Base-by-base conservation (phyloP, 441 rosid species). In the Manihot esculenta region DNA sequence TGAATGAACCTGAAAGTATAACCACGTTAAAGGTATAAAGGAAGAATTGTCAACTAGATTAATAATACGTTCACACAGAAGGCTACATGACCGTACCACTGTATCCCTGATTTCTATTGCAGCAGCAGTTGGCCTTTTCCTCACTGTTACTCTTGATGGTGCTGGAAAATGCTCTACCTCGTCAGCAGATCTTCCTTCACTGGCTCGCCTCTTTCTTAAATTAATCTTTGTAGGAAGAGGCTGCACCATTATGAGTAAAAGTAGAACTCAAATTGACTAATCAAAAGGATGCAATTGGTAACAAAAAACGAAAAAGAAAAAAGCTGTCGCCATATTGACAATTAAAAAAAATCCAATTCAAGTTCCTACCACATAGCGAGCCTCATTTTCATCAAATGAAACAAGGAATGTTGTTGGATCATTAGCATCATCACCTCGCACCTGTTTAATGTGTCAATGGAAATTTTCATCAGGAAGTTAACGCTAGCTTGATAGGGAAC, bases 111-210 rank as follows among this genome's bases (percentile, higher is more conserved):
- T 78, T 80, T 95, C 96, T 50, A 85, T 85, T 27, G 87, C 82
- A 54, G 88, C 79, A 58, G 86, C 92, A 58, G 77, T 74, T 26
- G 87, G 65, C 73, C 97, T 80, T 55, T 81, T 73, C 87, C 97
- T 88, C 24, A 87, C 88, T 18, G 93, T 91, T 57, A 95, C 81
- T 71, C 86, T 83, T 70, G 95, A 82, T 48, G 99, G 99, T 68
- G 78, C 85, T 15, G 97, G 91, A 66, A 90, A 88, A 77, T 93
- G 97, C 76, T 92, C 99, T 27, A 84, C 78, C 75, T 95, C 99
- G 23, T 94, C 97, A 17, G 82, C 81, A n/a, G 93, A 77, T 80
- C 93, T 89, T 79, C 96, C 97, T 76, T 92, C 99, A 53, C 80
- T 81, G 48, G 97, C 89, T 81, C 95, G 89, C 85, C 84, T 91